Percentiles rank a stretch among this genome's conserved stretches.
Conservation (phyloP, 2,329 filamentous ascomycete species). For the Xylariaceae sp. region DNA sequence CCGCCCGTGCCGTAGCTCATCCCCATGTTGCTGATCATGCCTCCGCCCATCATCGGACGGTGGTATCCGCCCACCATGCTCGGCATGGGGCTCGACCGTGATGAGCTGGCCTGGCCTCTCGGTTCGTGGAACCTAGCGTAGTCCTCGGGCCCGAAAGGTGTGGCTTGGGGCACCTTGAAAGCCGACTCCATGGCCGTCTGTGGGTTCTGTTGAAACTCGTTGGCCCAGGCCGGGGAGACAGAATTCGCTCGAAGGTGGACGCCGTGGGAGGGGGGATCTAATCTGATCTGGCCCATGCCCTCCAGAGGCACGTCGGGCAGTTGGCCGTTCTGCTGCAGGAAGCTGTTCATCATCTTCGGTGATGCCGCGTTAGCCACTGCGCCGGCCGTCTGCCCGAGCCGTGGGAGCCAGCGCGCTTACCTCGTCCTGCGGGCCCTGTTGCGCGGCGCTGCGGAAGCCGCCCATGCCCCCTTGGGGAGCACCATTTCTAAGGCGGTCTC, state of each 20-base stretch:
- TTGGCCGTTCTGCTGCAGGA: conserved; percentile 69
- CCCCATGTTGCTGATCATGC: conserved; percentile 40
- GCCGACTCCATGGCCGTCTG: conserved; percentile 66
- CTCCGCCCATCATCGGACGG: conserved; percentile 53
- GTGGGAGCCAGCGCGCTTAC: conserved; percentile 30
- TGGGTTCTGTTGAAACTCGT: conserved; percentile 38
- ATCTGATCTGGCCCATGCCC: conserved; percentile 33
- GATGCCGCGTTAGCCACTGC: background rate
- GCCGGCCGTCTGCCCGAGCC: background rate
- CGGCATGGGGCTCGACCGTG: conserved; percentile 54
- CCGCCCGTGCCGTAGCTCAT: conserved; percentile 47
- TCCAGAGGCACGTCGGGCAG: conserved; percentile 48
- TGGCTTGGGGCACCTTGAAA: conserved; percentile 50
- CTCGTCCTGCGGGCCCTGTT: conserved; percentile 67
- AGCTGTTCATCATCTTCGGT: conserved; percentile 81
- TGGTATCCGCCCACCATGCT: conserved; percentile 36
- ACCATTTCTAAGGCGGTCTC: conserved; percentile 76
- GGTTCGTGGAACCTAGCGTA: conserved; percentile 81
- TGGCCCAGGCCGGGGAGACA: conserved; percentile 47
- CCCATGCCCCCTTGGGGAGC: conserved; percentile 64
- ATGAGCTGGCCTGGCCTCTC: conserved; percentile 45
- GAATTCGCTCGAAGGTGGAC: conserved; percentile 46
- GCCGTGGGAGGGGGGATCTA: conserved; percentile 40
- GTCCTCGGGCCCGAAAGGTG: conserved; percentile 71
- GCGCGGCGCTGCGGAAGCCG: conserved; percentile 66